These are phyloP conservation scores for Trichoderma oligosporum DNA, from an alignment of 2,329 filamentous ascomycete genomes.

Conservation along the genomic window DNA sequence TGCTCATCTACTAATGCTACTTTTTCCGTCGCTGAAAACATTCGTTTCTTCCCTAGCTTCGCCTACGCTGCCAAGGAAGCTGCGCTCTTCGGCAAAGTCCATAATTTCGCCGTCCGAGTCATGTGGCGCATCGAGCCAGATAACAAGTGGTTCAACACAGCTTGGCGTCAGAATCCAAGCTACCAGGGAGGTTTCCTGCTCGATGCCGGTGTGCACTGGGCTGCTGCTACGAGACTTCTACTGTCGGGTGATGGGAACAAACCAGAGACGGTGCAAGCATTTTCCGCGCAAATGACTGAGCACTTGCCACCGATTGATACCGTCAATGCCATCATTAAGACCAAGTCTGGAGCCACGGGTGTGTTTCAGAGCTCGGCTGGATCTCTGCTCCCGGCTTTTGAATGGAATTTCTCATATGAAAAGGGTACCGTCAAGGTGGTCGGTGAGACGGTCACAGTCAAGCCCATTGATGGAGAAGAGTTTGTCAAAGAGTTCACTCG, in stretches of 20 bases:
- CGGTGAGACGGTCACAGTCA: conserved; percentile 43
- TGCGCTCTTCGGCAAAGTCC: conserved; percentile 30
- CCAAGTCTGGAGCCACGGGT: conserved; percentile 52
- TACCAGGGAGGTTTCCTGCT: conserved; percentile 75
- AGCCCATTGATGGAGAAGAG: conserved; percentile 33
- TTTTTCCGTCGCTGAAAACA: conserved; percentile 69
- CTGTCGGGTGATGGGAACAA: conserved; percentile 43
- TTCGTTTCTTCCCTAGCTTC: conserved; percentile 58
- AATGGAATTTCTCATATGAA: conserved; percentile 57
- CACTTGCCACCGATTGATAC: conserved; percentile 65
- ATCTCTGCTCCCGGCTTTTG: conserved; percentile 49
- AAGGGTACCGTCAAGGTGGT: conserved; percentile 50
- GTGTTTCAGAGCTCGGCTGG: conserved; percentile 57
- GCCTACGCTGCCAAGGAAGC: conserved; percentile 47
- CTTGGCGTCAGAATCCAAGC: conserved; percentile 64
- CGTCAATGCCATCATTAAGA: conserved; percentile 55
- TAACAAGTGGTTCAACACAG: conserved; percentile 49
- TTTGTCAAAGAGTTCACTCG: conserved; percentile 44
- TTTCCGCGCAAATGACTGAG: conserved; percentile 50
- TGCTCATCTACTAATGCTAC: conserved; percentile 32
- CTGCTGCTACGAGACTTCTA: conserved; percentile 59
- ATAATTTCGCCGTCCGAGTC: conserved; percentile 46
- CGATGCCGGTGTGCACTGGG: conserved; percentile 70
- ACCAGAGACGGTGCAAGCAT: conserved; percentile 48
- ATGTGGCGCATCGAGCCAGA: conserved; percentile 35